Conservation (phyloP, 2,329 filamentous ascomycete genomes). For the Exserohilum turcica region DNA sequence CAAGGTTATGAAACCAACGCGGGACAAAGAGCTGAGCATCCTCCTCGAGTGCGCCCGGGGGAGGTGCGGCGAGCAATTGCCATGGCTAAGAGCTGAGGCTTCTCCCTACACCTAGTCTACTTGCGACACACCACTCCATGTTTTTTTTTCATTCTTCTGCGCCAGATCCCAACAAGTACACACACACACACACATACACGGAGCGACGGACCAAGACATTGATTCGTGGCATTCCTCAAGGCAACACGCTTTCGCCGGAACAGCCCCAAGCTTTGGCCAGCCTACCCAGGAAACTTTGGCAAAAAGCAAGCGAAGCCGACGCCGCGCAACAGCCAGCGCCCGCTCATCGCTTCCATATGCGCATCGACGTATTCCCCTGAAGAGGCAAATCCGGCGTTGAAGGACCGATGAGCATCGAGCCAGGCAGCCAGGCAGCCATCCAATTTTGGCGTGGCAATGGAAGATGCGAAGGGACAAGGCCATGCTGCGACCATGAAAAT, state of each 20-base stretch:
- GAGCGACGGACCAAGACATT: conserved; percentile 16
- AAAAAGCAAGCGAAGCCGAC: conserved; percentile 26
- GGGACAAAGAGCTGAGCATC: conserved; percentile 32
- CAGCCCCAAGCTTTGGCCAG: conserved; percentile 37
- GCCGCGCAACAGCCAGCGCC: conserved; percentile 38
- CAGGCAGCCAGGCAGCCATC: conserved; percentile 17
- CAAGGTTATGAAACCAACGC: conserved; percentile 40
- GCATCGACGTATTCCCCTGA: conserved; percentile 41
- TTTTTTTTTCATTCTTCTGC: conserved; percentile 2
- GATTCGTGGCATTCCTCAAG: conserved; percentile 25
- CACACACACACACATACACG: conserved; percentile 7
- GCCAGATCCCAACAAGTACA: not conserved
- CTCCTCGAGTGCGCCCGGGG: conserved; percentile 10
- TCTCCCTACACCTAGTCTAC: too few species aligned
- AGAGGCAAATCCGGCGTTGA: conserved; percentile 25
- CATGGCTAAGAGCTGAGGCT: not conserved
- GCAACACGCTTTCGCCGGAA: conserved; percentile 23
- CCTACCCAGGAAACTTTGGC: conserved; percentile 23
- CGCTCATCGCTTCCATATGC: conserved; percentile 29
- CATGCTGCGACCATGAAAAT: conserved; percentile 10
- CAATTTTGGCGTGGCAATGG: conserved; percentile 24
- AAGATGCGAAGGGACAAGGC: conserved; percentile 10
- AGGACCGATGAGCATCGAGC: conserved; percentile 20
- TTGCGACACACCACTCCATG: not conserved
- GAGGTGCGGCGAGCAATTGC: too few species aligned